Conservation (phyloP, 1,139 yeast genomes). For the Yueomyces sp. region DNA sequence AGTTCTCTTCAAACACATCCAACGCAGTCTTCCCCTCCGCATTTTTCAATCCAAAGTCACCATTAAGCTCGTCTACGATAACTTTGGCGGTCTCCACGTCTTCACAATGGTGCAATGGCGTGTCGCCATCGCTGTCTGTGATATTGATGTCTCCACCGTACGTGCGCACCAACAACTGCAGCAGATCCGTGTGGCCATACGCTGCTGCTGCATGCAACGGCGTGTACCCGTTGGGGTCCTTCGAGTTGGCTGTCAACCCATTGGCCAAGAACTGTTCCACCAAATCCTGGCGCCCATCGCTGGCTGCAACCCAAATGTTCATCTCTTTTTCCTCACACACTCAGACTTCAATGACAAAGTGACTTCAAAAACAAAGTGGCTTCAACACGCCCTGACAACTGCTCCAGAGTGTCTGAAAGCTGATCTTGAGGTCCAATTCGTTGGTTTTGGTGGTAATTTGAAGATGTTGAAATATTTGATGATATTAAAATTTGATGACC, state of each 20-base stretch:
- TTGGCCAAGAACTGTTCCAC: constrained; percentile 43
- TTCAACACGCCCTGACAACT: too few species aligned
- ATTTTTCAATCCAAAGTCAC: constrained; percentile 53
- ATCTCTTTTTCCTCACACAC: constrained; percentile 11
- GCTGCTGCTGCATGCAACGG: constrained; percentile 96
- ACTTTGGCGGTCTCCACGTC: constrained; percentile 49
- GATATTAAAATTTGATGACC: too few species aligned
- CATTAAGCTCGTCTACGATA: constrained; percentile 53
- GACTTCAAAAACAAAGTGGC: too few species aligned
- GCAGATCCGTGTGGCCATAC: constrained; percentile 65
- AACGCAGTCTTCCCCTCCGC: constrained; percentile 60
- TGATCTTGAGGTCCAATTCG: too few species aligned
- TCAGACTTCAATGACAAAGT: too few species aligned
- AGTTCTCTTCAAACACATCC: constrained; percentile 68
- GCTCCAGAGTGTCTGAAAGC: too few species aligned
- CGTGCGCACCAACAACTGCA: constrained; percentile 40
- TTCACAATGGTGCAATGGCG: constrained; percentile 89
- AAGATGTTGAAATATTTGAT: too few species aligned
- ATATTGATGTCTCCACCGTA: constrained; percentile 72
- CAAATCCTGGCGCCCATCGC: constrained; percentile 56
- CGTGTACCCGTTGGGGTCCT: constrained; percentile 89
- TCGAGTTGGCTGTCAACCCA: constrained; percentile 48
- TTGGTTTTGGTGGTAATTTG: too few species aligned
- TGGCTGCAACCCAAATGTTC: constrained; percentile 92
- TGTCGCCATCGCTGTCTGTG: constrained; percentile 82